phyloP scores from a whole-genome alignment of 148 eudicot species.

The Chenopodium quinoa region DNA sequence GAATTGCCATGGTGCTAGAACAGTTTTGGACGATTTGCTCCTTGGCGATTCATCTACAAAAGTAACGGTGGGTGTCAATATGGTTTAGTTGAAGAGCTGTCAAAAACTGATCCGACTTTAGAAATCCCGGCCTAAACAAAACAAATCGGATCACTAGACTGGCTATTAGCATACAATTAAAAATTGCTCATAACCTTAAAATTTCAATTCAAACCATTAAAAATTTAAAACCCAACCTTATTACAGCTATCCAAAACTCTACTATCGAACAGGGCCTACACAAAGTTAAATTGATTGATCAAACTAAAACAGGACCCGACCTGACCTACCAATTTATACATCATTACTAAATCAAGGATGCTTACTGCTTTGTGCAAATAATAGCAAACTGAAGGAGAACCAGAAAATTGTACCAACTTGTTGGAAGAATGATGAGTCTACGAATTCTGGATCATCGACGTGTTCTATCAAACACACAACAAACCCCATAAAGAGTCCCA shows the following conservation, averaged over 20 bases:
- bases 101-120: too few species aligned
- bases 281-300: neutral
- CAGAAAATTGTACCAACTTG: constrained; percentile 29
- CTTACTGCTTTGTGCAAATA: constrained; percentile 45
- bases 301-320: neutral
- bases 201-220: too few species aligned
- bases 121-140: neutral
- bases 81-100: too few species aligned
- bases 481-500: constrained; percentile 32
- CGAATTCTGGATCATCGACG: constrained; percentile 20
- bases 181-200: too few species aligned
- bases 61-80: neutral
- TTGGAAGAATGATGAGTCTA: constrained; percentile 18
- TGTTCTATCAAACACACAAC: constrained; percentile 44
- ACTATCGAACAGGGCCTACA: too few species aligned
- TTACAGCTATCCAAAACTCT: too few species aligned
- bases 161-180: too few species aligned
- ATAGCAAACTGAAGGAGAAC: constrained; percentile 41
- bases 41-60: constrained; percentile 31
- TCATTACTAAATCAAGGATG: neutral
- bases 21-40: constrained; percentile 31
- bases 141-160: too few species aligned
- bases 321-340: neutral
- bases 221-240: too few species aligned
- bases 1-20: constrained; percentile 36